Conservation (phyloP, 306 rosid genomes). For the Quercus glauca region DNA sequence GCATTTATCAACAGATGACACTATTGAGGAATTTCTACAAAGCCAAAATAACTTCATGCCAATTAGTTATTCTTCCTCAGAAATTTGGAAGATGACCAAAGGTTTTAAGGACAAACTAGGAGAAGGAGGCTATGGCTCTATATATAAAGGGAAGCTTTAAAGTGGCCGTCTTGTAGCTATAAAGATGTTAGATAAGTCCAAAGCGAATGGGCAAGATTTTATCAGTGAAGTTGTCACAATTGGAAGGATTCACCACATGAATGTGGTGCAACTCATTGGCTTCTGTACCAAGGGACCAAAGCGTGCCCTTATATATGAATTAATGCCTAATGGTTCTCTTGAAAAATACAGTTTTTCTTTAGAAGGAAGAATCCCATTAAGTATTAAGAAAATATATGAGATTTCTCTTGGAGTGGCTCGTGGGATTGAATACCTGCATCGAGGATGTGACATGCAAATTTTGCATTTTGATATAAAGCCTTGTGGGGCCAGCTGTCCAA, state of each 20-base stretch:
- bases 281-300: slow-evolving; percentile 16
- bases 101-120: slow-evolving; percentile 15
- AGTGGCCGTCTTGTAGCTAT: slow-evolving; percentile 15
- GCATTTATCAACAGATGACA: slow-evolving; percentile 13
- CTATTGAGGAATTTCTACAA: slow-evolving; percentile 4
- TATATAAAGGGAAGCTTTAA: slow-evolving; percentile 3
- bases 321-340: slow-evolving; percentile 16
- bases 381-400: not conserved
- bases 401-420: slow-evolving; percentile 19
- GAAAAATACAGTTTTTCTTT: slow-evolving; percentile 19
- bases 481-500: too few species aligned
- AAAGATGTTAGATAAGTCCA: slow-evolving; percentile 10
- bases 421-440: slow-evolving; percentile 15
- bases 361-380: not conserved
- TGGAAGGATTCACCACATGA: slow-evolving; percentile 14
- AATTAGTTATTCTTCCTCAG: slow-evolving; percentile 13
- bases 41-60: not conserved
- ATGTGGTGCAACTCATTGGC: slow-evolving; percentile 12
- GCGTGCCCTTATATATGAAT: slow-evolving; percentile 19
- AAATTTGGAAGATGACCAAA: slow-evolving; percentile 11
- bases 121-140: slow-evolving; percentile 17
- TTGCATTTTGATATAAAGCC: slow-evolving; percentile 20
- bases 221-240: slow-evolving; percentile 6
- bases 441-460: slow-evolving; percentile 27
- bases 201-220: slow-evolving; percentile 23